Base-by-base conservation (phyloP, 108 stramenopile genomes). In the Cyclostephanos invisitatus region DNA sequence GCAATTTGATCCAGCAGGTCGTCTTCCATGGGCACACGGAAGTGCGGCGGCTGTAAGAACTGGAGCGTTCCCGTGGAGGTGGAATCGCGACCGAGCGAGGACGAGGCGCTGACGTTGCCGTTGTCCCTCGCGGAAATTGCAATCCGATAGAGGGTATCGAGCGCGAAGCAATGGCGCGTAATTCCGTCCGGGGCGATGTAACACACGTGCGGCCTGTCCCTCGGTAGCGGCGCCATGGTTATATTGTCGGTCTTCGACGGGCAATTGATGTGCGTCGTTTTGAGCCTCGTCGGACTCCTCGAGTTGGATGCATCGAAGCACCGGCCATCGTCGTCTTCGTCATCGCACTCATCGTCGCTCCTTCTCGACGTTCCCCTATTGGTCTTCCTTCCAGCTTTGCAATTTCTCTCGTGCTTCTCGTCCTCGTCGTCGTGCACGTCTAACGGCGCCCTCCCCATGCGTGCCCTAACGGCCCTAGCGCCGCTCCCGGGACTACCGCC, bases 1-100 rank as follows among this genome's bases (percentile, higher is more conserved):
- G 87, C 86, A 38, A 94, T 94, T 64, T 91, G 92, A 77, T 94
- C 92, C 18, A 88, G 22, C 56, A 94, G 51, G 47, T 91, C 89
- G 62, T 88, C 90, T 44, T 86, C 87, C 86, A 91, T 90, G 35
- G 75, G 76, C 0, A 89, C 75, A 17, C 90, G 86, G 68, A 94
- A 94, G 74, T 91, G 89, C 36, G 92, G 92, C 9, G 92, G 92
- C 62, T 94, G 92, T 35, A 89, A 59, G 62, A 91, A 93, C 10
- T 73, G 84, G 47, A 83, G 67, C 18, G 63, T 21, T 44, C 21
- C 25, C 46, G 44, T n/a, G n/a, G n/a, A 20, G 25, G 29, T 5
- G 40, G 40, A 11, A 8, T 8, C 40, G 7, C 40, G 10, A 8
- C 7, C 7, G 17, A 35, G 29, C 11, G 20, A 9, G 36, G 24